phyloP scores from a whole-genome alignment of 768 basidiomycete species.

The Boletus bicolor region DNA sequence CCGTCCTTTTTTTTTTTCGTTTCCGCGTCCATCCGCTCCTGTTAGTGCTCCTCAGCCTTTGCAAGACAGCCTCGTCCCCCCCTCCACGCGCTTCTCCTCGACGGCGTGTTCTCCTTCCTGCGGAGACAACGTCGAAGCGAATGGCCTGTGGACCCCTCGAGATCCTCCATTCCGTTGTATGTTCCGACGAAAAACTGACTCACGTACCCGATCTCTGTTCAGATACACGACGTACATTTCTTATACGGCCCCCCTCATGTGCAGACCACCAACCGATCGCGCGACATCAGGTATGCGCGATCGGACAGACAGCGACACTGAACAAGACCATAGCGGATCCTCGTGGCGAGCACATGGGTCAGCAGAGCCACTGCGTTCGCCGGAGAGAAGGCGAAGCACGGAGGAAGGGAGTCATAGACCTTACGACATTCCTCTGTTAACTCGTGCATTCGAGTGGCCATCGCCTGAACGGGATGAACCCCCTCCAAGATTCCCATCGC shows the following conservation, averaged over 20 bases:
- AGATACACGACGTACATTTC: slow-evolving; percentile 13
- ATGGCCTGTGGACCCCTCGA: slow-evolving; percentile 20
- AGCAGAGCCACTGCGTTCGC: slow-evolving; percentile 4
- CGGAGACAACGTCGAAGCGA: slow-evolving; percentile 16
- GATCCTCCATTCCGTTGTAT: slow-evolving; percentile 16
- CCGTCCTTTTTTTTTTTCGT: slow-evolving; percentile 30
- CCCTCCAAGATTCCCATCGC: slow-evolving; percentile 7
- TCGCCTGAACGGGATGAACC: slow-evolving; percentile 18
- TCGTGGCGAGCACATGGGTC: slow-evolving; percentile 23
- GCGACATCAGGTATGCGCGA: slow-evolving; percentile 15
- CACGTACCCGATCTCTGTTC: slow-evolving; percentile 17
- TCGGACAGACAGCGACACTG: slow-evolving; percentile 40
- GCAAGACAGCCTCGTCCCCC: slow-evolving; percentile 2
- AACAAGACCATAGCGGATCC: slow-evolving; percentile 46
- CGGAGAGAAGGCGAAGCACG: slow-evolving; percentile 17
- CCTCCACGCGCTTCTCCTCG: slow-evolving; percentile 9
- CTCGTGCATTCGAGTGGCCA: slow-evolving; percentile 26
- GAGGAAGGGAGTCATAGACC: slow-evolving; percentile 11
- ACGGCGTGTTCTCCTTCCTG: slow-evolving; percentile 5
- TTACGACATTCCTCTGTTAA: slow-evolving; percentile 18
- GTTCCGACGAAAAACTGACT: slow-evolving; percentile 13
- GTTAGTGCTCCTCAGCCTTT: slow-evolving; percentile 2
- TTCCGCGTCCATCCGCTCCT: slow-evolving; percentile 26
- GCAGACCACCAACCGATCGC: slow-evolving; percentile 19
- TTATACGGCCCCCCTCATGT: slow-evolving; percentile 25